Conservation (phyloP, 495 filamentous ascomycete species). For the Beverwykella pulmonaria region DNA sequence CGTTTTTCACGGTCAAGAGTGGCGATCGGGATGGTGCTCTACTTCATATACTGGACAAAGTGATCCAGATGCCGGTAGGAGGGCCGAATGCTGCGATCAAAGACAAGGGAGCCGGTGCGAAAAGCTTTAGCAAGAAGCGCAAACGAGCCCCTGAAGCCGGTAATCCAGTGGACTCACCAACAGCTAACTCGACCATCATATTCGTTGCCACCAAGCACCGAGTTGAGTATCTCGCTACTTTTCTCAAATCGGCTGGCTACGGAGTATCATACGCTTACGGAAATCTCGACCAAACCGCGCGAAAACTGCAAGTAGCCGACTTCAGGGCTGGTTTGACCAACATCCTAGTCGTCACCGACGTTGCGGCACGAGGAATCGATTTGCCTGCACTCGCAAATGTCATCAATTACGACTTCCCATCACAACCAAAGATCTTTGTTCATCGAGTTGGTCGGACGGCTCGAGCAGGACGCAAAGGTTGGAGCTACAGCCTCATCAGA, state of each 20-base stretch:
- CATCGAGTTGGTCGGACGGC: constrained; percentile 96
- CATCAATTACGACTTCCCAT: constrained; percentile 98
- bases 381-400: constrained; percentile 95
- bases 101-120: constrained; percentile 42
- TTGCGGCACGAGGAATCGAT: constrained; percentile 96
- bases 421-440: constrained; percentile 94
- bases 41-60: constrained; percentile 81
- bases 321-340: constrained; percentile 83
- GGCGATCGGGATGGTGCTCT: constrained; percentile 92
- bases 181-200: constrained; percentile 84
- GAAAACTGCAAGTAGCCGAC: constrained; percentile 84
- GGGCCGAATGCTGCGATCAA: constrained; percentile 57
- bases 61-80: constrained; percentile 91
- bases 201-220: constrained; percentile 96
- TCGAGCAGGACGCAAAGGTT: constrained; percentile 85
- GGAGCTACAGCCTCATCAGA: constrained; percentile 89
- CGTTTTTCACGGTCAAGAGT: constrained; percentile 89
- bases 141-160: constrained; percentile 53
- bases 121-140: constrained; percentile 51
- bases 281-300: constrained; percentile 86
- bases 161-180: constrained; percentile 60
- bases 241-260: constrained; percentile 76
- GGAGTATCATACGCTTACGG: constrained; percentile 91
- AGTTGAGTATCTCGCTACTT: constrained; percentile 84
- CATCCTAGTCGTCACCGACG: constrained; percentile 95